Conservation (phyloP, 495 filamentous ascomycete genomes). For the Collariella sp. region DNA sequence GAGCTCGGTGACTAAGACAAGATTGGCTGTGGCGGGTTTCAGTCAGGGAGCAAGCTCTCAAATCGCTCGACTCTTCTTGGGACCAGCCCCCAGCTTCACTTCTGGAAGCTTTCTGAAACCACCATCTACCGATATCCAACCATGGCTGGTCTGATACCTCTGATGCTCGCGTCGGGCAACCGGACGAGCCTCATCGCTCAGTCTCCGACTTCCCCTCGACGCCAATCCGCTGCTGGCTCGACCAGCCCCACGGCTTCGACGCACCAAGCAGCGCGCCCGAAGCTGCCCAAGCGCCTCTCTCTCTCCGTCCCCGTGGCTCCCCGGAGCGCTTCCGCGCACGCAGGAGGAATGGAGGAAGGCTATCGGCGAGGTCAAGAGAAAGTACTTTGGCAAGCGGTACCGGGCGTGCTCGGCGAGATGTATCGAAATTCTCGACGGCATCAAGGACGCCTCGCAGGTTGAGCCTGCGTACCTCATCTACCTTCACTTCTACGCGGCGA, state of each 20-base stretch:
- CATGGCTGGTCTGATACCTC: constrained; percentile 21
- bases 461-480: constrained; percentile 46
- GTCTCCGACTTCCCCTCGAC: constrained; percentile 3
- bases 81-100: not conserved
- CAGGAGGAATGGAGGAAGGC: constrained; percentile 36
- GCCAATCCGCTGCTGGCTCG: not conserved
- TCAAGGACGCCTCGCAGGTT: constrained; percentile 32
- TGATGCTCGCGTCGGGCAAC: constrained; percentile 25
- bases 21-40: constrained; percentile 2
- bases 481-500: constrained; percentile 47
- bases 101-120: not conserved
- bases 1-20: not conserved
- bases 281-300: constrained; percentile 15
- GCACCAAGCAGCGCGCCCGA: not conserved
- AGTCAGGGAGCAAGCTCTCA: not conserved
- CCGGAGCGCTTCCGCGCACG: constrained; percentile 24
- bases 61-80: not conserved
- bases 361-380: constrained; percentile 39
- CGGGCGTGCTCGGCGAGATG: constrained; percentile 40
- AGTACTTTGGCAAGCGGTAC: constrained; percentile 37
- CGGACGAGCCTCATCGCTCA: constrained; percentile 17
- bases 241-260: constrained; percentile 4
- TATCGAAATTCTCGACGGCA: constrained; percentile 37
- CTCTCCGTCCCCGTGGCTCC: constrained; percentile 11
- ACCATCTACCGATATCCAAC: constrained; percentile 5